Base-by-base conservation (phyloP, 208 protist genomes). In the Trypanosoma conorhini region DNA sequence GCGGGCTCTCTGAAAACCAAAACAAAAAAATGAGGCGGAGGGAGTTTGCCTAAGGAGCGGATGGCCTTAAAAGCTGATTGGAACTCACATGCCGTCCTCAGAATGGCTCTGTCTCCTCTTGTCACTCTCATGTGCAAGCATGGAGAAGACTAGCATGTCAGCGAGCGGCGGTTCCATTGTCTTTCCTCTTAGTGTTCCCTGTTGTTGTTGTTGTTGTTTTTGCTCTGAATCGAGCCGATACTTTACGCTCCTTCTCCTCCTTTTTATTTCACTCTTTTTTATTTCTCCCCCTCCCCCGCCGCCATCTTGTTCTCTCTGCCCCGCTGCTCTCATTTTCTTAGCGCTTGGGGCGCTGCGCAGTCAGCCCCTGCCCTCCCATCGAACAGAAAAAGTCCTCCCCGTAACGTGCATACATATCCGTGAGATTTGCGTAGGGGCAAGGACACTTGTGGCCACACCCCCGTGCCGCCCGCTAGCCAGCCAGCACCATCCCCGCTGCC, bases 251-350 rank as follows among this genome's bases (percentile, higher is more conserved):
- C 42, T 19, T 46, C 1, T 50, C 8, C 21, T 2, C 51, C 28
- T 63, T 48, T 63, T 9, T 63, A 28, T 50, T n/a, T 62, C 48
- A 28, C 21, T 44, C 33, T 48, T 17, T 15, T 63, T 52, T 31
- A 33, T 33, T 64, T 51, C 13, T 64, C 44, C 7, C 33, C 21
- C 60, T 50, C 33, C 7, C 7, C 2, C 7, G 33, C 33, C 33
- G 2, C 33, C 33, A n/a, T n/a, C n/a, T n/a, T n/a, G n/a, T 38
- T 38, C 2, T 38, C 33, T 38, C 7, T 38, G 7, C 33, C 33
- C 7, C 33, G 33, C 7, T 38, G 7, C 22, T 33, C 44, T 51
- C 7, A 7, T 51, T 64, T 64, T 64, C 44, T 64, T 24, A 64
- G 17, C 1, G 5, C 8, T 15, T 10, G 42, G 5, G 5, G 42